Evolutionary conservation across 1,139 yeast species (phyloP).

Genomic region (Zygoascus hellenicus): DNA sequence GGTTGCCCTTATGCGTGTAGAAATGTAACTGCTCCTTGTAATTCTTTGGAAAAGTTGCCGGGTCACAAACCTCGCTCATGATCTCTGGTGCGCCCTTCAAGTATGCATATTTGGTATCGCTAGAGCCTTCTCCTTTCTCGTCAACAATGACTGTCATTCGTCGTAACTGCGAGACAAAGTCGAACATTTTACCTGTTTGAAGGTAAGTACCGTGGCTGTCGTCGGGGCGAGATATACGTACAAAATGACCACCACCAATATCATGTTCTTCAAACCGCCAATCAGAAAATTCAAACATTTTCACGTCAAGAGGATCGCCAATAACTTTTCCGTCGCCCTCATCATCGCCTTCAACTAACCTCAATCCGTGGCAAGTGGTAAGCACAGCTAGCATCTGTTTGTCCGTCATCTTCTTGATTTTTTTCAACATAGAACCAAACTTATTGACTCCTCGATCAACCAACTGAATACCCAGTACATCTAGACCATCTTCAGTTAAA

Average conservation of each 20-base stretch:
- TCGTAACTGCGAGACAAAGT: constrained; percentile 76
- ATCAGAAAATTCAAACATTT: constrained; percentile 85
- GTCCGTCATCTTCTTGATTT: constrained; percentile 16
- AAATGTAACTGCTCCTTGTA: constrained; percentile 69
- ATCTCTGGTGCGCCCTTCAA: constrained; percentile 98
- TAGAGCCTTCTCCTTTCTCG: constrained; percentile 21
- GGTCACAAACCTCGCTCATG: constrained; percentile 70
- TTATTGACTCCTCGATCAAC: constrained; percentile 27
- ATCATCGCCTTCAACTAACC: constrained; percentile 50
- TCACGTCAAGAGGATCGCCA: constrained; percentile 90
- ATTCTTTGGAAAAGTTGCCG: constrained; percentile 64
- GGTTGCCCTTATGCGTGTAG: constrained; percentile 87
- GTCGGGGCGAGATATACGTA: constrained; percentile 32
- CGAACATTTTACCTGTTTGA: constrained; percentile 66
- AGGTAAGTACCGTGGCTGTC: constrained; percentile 38
- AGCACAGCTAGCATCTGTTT: constrained; percentile 38
- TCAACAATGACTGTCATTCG: constrained; percentile 82
- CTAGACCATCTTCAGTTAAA: constrained; percentile 92
- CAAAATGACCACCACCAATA: constrained; percentile 38
- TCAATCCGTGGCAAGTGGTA: constrained; percentile 83
- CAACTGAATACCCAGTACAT: constrained; percentile 80
- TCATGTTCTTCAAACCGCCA: constrained; percentile 71
- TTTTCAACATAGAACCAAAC: constrained; percentile 7
- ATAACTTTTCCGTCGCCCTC: constrained; percentile 49
- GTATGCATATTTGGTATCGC: constrained; percentile 40